Base-by-base conservation (phyloP, 768 basidiomycete genomes). In the Sporobolomyces roseus region DNA sequence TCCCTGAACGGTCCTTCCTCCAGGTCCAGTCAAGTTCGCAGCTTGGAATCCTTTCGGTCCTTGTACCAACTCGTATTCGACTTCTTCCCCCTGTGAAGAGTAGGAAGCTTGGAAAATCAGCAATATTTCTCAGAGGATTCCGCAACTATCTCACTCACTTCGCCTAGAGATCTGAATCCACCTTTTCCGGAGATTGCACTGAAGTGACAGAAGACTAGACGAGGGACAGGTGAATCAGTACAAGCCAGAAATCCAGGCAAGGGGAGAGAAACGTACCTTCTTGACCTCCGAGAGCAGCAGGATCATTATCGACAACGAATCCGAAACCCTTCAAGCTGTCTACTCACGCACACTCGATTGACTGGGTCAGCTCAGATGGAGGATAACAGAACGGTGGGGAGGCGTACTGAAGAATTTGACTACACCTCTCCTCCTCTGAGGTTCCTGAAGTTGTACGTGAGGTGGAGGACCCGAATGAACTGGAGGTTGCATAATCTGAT, bases 41-140 rank as follows among this genome's bases (percentile, higher is more conserved):
- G 75, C 74, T 45, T 75, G 74, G 63, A 74, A 76, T 10, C 75
- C 75, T 58, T 76, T 76, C 17, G 74, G 74, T 2, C 75, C 75
- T 29, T 71, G 67, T 5, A 74, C 69, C 56, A 76, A 63, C 43
- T 76, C 74, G 56, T 76, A 76, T 53, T 76, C 75, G 49, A 75
- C 75, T 49, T 75, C 60, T 35, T 68, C 56, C 13, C 72, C 72
- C 72, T 73, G 68, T 5, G 17, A n/a, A n/a, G n/a, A n/a, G n/a
- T n/a, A n/a, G n/a, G n/a, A n/a, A n/a, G n/a, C n/a, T n/a, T n/a
- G n/a, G n/a, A n/a, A n/a, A n/a, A n/a, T n/a, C n/a, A n/a, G n/a
- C n/a, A n/a, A n/a, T n/a, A n/a, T n/a, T n/a, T n/a, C n/a, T n/a
- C n/a, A n/a, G n/a, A n/a, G n/a, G n/a, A n/a, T n/a, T n/a, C n/a